A percentile compares a stretch with the other conserved stretches of the same genome.
phyloP scores from a whole-genome alignment of 495 filamentous ascomycete species.

The Amorphotheca resinae region DNA sequence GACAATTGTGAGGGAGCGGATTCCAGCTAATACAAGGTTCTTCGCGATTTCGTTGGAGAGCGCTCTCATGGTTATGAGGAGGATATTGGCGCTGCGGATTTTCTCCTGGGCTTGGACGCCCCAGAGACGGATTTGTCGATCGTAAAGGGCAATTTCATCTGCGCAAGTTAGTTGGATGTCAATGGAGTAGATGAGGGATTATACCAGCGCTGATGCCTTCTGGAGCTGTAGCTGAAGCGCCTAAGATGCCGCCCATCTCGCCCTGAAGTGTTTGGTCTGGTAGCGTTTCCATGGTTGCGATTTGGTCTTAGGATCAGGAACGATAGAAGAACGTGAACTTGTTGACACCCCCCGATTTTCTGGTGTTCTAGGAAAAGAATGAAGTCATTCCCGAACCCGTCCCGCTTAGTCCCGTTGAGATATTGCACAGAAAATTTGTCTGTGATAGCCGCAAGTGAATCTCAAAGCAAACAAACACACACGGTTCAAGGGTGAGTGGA shows the following conservation, averaged over 20 bases:
- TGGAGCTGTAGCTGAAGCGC: conserved; percentile 2
- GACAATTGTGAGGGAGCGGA: conserved; percentile 80
- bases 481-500: no score
- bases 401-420: no score
- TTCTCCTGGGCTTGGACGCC: conserved; percentile 86
- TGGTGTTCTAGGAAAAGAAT: no score
- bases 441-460: no score
- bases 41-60: conserved; percentile 95
- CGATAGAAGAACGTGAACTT: no score
- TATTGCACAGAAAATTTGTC: no score
- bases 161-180: conserved; percentile 1
- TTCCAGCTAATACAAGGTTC: conserved; percentile 91
- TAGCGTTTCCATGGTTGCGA: not conserved
- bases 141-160: conserved; percentile 98
- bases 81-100: conserved; percentile 80
- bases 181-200: not conserved
- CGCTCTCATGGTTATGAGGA: conserved; percentile 76
- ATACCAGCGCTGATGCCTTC: conserved; percentile 20
- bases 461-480: no score
- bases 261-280: not conserved
- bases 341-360: no score
- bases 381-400: no score
- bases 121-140: conserved; percentile 97
- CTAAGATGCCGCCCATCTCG: not conserved
- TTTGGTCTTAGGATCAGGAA: no score